Evolutionary conservation across 106 monocot species (phyloP), one percentile per base, ranked within the genome.

Genomic region (Triglochin maritima): DNA sequence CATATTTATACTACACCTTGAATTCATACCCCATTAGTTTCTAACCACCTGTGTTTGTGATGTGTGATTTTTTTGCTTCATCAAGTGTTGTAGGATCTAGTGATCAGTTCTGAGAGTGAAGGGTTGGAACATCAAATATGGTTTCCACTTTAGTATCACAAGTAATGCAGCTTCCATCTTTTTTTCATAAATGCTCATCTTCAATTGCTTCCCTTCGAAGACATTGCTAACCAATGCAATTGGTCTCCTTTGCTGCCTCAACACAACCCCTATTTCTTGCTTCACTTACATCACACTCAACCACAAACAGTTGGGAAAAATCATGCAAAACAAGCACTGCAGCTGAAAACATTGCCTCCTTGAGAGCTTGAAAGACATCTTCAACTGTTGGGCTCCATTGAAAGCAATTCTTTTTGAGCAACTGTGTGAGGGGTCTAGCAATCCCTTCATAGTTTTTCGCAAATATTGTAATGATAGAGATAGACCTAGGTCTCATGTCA

Each of bases 21-120:
- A 13, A 77, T 13, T 70, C 55, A 29, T 9, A 71, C 9, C 70
- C 70, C 9, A 70, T 7, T 12, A 77, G 12, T 16, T 70, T 77
- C 1, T 9, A 3, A 9, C 64, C 41, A 48, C 63, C 0, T 77
- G 57, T 45, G 70, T 64, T 9, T 54, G 58, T 12, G 55, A 46
- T 14, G 77, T 64, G n/a, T 63, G 16, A 42, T 64, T 44, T 9
- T 10, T 16, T 43, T 77, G 77, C 5, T 63, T 41, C 11, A 65
- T 13, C 0, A 77, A 5, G 44, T 70, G 45, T 8, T 59, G 63
- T 0, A 77, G 17, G 11, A 55, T 49, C 14, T 64, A 41, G 13
- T 76, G 69, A 55, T 76, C 76, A 3, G 55, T 76, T 16, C 16
- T 4, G 7, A 76, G 69, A 3, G 56, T 69, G 15, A 76, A 76